Conservation (phyloP, 2,329 filamentous ascomycete species). For the Tolypocladium capitatum region DNA sequence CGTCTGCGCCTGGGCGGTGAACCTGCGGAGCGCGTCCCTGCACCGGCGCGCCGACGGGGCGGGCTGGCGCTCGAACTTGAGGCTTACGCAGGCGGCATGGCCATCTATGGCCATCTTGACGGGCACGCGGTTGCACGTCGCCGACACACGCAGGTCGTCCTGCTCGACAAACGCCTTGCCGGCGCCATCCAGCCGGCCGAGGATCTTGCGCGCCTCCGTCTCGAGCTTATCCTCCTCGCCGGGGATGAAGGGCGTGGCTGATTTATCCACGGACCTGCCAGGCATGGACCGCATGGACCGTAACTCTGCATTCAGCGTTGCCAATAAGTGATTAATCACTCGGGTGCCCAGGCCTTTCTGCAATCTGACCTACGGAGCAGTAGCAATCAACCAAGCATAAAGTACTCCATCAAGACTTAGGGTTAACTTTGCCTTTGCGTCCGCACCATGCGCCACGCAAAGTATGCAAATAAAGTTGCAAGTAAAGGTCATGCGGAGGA, state of each 20-base stretch:
- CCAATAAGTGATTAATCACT: no score
- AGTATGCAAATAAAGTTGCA: no score
- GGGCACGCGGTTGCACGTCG: constrained; percentile 86
- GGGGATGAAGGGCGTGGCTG: constrained; percentile 76
- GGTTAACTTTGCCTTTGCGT: no score
- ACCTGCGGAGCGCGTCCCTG: constrained; percentile 64
- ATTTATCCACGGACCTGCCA: no score
- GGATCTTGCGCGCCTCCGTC: constrained; percentile 88
- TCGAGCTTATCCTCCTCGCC: constrained; percentile 96
- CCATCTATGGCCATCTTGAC: constrained; percentile 94
- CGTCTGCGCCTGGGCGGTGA: constrained; percentile 67
- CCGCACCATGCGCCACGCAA: no score
- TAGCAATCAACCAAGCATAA: no score
- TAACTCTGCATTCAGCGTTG: no score
- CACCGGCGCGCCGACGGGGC: constrained; percentile 64
- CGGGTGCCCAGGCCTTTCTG: no score
- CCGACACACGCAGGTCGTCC: constrained; percentile 59
- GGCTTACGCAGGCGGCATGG: constrained; percentile 85
- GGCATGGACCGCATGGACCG: no score
- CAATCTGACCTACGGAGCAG: no score
- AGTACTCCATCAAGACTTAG: no score
- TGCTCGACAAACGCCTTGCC: constrained; percentile 68
- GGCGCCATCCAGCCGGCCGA: constrained; percentile 60
- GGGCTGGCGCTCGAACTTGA: constrained; percentile 66
- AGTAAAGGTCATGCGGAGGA: no score